phyloP scores from a whole-genome alignment of 192 early-diverging fungal genomes.

The Entrophospora sp. region DNA sequence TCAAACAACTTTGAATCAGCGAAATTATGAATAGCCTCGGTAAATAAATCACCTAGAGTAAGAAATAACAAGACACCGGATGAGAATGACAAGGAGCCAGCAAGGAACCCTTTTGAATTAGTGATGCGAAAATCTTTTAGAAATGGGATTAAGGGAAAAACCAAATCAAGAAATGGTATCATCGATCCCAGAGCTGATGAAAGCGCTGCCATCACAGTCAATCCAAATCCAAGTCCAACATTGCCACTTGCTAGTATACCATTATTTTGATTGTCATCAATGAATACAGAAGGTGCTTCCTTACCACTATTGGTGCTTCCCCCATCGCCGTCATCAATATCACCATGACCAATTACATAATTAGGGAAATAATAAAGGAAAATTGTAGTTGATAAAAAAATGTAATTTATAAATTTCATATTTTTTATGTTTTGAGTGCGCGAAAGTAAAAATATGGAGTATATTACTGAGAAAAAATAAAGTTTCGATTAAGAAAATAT shows the following conservation, averaged over 20 bases:
- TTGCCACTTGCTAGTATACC: slow-evolving; percentile 1
- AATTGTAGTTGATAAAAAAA: neutral
- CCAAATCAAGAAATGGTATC: slow-evolving; percentile 1
- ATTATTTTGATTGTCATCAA: neutral
- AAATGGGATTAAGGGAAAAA: slow-evolving; percentile 10
- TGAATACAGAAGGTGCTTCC: neutral
- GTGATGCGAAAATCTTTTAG: neutral
- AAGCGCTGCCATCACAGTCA: neutral
- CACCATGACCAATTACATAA: neutral
- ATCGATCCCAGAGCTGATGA: neutral
- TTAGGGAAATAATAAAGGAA: neutral
- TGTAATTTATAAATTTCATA: neutral
- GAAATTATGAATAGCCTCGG: neutral
- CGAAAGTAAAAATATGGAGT: too few relatives aligned
- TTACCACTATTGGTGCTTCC: neutral
- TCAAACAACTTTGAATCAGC: neutral
- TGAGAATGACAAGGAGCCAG: neutral
- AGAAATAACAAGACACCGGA: slow-evolving; percentile 8
- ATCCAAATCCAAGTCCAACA: slow-evolving; percentile 13
- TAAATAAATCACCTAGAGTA: slow-evolving; percentile 1
- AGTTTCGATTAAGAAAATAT: too few relatives aligned
- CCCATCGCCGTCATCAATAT: neutral
- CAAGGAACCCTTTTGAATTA: slow-evolving; percentile 7
- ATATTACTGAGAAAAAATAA: too few relatives aligned
- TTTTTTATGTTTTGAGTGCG: too few relatives aligned